Conservation (phyloP, 257 asterid species). For the Vinca minor region DNA sequence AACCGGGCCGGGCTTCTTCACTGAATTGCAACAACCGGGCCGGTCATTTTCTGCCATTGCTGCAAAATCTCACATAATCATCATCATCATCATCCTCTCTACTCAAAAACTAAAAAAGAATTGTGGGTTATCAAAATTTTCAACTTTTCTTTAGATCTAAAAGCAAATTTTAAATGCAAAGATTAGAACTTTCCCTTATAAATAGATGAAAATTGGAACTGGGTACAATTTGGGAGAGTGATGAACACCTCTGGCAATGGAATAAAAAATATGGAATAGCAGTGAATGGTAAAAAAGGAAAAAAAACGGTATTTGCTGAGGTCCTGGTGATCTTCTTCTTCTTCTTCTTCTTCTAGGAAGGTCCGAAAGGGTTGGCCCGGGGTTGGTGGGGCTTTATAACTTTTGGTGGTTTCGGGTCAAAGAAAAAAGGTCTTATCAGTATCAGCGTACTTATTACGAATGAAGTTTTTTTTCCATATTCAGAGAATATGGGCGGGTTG, state of each 20-base stretch:
- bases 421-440: background rate
- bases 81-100: slow-evolving; percentile 28
- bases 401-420: slow-evolving; percentile 24
- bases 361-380: slow-evolving; percentile 38
- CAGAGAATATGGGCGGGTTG: background rate
- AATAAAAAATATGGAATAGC: background rate
- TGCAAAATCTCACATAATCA: slow-evolving; percentile 41
- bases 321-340: slow-evolving; percentile 26
- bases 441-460: slow-evolving; percentile 11
- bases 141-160: slow-evolving; percentile 28
- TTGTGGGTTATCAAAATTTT: slow-evolving; percentile 11
- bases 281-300: background rate
- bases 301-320: slow-evolving; percentile 25
- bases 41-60: slow-evolving; percentile 40
- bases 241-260: slow-evolving; percentile 2
- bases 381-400: slow-evolving; percentile 17
- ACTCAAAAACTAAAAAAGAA: slow-evolving; percentile 37
- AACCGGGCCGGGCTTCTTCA: slow-evolving; percentile 69
- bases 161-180: background rate
- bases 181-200: background rate
- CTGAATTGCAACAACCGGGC: slow-evolving; percentile 75
- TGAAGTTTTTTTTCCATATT: background rate
- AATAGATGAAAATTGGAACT: background rate
- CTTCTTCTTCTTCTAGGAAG: slow-evolving; percentile 25
- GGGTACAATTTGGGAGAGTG: background rate